These are phyloP conservation scores for Hypocreales sp. DNA, from an alignment of 2,329 filamentous ascomycete species.

Conservation along the genomic window DNA sequence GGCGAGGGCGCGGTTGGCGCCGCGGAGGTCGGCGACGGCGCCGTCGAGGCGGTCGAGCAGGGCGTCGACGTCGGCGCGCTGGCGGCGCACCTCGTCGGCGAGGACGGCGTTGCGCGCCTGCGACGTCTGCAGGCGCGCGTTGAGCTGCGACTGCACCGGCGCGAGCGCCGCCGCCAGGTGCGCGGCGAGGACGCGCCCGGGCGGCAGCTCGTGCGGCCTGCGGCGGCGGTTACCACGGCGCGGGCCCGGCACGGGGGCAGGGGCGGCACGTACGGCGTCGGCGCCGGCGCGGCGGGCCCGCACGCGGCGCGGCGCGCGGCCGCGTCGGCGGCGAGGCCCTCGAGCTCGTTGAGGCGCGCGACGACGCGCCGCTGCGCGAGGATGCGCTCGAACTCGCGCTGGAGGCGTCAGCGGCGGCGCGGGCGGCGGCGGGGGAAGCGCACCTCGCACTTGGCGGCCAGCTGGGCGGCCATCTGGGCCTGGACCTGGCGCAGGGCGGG, in stretches of 20 bases:
- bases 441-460: slow-evolving; percentile 37
- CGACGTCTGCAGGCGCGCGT: slow-evolving; percentile 38
- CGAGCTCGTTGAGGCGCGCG: slow-evolving; percentile 41
- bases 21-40: slow-evolving; percentile 36
- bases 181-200: slow-evolving; percentile 33
- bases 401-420: too few relatives aligned
- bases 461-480: slow-evolving; percentile 38
- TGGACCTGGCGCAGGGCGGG: slow-evolving; percentile 38
- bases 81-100: slow-evolving; percentile 31
- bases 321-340: slow-evolving; percentile 37
- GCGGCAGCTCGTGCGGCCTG: slow-evolving; percentile 41
- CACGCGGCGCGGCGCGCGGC: slow-evolving; percentile 11
- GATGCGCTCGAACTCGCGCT: slow-evolving; percentile 43
- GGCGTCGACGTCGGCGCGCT: slow-evolving; percentile 38
- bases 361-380: slow-evolving; percentile 36
- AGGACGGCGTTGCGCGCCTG: slow-evolving; percentile 41
- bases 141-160: slow-evolving; percentile 38
- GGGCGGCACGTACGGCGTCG: slow-evolving; percentile 27
- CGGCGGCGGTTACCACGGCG: too few relatives aligned
- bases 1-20: slow-evolving; percentile 32
- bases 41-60: slow-evolving; percentile 34
- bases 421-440: too few relatives aligned
- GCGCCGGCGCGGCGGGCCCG: slow-evolving; percentile 12
- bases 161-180: slow-evolving; percentile 38
- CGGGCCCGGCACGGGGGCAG: neutral